phyloP scores from a whole-genome alignment of 331 rosid genomes.

The Stylosanthes scabra region DNA sequence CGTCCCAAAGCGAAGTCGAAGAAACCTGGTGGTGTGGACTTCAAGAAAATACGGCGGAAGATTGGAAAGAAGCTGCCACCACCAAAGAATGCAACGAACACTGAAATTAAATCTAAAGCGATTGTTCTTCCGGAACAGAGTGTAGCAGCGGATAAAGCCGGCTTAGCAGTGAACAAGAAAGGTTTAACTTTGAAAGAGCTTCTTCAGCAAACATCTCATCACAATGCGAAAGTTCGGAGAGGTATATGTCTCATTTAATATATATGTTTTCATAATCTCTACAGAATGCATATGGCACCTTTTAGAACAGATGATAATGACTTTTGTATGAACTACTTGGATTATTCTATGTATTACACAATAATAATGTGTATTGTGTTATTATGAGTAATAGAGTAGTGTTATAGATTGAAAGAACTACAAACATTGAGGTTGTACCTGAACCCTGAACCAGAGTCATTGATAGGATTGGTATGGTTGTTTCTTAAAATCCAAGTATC shows the following conservation, averaged over 20 bases:
- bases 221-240: constrained; percentile 86
- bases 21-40: constrained; percentile 80
- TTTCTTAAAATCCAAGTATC: neutral
- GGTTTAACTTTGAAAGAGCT: constrained; percentile 95
- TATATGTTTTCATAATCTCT: neutral
- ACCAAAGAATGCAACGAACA: constrained; percentile 79
- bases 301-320: neutral
- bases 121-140: constrained; percentile 94
- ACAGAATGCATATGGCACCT: neutral
- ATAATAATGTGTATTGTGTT: neutral
- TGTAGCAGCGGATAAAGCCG: constrained; percentile 80
- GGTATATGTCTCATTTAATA: constrained; percentile 54
- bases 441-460: neutral
- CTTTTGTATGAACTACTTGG: constrained; percentile 13
- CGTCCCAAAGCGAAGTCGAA: constrained; percentile 60
- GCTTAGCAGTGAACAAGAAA: constrained; percentile 85
- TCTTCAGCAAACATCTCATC: constrained; percentile 91
- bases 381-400: constrained; percentile 12
- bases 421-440: neutral
- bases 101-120: constrained; percentile 89
- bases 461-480: constrained; percentile 6
- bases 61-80: constrained; percentile 89
- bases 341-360: neutral
- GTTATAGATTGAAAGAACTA: constrained; percentile 12
- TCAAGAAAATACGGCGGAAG: constrained; percentile 91